These are phyloP conservation scores for Aspergillus sp. DNA, from an alignment of 2,329 filamentous ascomycete species.

Conservation along the genomic window DNA sequence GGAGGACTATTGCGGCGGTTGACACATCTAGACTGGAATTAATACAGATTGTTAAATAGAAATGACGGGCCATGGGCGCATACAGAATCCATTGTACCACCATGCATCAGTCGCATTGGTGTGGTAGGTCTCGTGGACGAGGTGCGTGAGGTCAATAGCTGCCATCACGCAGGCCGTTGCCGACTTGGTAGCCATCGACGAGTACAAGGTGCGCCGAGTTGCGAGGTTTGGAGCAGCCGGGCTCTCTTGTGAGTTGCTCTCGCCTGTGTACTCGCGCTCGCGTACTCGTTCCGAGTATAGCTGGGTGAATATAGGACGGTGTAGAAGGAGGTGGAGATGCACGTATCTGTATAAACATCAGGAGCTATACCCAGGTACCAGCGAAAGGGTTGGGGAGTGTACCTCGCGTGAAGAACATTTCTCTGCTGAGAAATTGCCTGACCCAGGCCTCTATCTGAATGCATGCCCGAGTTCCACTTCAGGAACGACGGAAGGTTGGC, in stretches of 20 bases:
- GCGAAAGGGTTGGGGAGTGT: neutral
- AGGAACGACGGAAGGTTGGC: constrained; percentile 23
- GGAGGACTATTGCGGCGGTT: constrained; percentile 31
- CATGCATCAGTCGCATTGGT: constrained; percentile 30
- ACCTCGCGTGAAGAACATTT: constrained; percentile 32
- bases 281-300: constrained; percentile 25
- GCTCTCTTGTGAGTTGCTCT: too few species aligned
- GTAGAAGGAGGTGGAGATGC: constrained; percentile 34
- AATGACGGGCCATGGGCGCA: constrained; percentile 7
- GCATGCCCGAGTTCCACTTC: constrained; percentile 20
- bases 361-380: neutral
- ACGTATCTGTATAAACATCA: constrained; percentile 24
- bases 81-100: constrained; percentile 45
- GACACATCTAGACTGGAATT: constrained; percentile 25
- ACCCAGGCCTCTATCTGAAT: neutral
- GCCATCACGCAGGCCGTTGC: constrained; percentile 31
- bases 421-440: constrained; percentile 19
- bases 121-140: constrained; percentile 30
- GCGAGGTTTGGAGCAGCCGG: neutral
- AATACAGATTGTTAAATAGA: neutral
- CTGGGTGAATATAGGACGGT: constrained; percentile 36
- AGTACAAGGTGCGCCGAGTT: constrained; percentile 18
- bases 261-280: neutral
- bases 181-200: constrained; percentile 29
- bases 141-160: constrained; percentile 30